These are phyloP conservation scores for Westerdykella ornata DNA, from an alignment of 2,329 filamentous ascomycete species.

Conservation along the genomic window DNA sequence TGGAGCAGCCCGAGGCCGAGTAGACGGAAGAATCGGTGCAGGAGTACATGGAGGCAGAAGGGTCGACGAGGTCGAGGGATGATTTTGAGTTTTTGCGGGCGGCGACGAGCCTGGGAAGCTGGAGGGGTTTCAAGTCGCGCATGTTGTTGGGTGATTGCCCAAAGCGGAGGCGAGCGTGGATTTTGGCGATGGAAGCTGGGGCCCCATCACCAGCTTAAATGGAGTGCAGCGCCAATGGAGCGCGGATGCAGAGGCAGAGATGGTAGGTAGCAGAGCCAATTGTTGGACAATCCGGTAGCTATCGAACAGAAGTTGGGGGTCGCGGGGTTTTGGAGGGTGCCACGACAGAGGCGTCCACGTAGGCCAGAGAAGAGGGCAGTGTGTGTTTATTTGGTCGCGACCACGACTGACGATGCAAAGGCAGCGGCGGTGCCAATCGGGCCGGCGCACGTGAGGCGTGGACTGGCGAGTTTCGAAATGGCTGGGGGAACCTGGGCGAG, in stretches of 20 bases:
- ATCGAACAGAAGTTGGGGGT: slow-evolving; percentile 24
- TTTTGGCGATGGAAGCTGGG: slow-evolving; percentile 25
- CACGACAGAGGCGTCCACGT: slow-evolving; percentile 37
- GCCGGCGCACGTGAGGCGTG: slow-evolving; percentile 26
- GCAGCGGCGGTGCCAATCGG: too few species aligned
- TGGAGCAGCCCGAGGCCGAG: slow-evolving; percentile 60
- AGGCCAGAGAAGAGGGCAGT: slow-evolving; percentile 24
- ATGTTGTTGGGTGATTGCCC: slow-evolving; percentile 18
- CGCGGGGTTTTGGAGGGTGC: slow-evolving; percentile 28
- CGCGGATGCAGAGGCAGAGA: neutral
- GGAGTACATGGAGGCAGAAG: slow-evolving; percentile 28
- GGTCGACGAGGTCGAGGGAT: slow-evolving; percentile 31
- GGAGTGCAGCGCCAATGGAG: slow-evolving; percentile 12
- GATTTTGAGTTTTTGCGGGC: slow-evolving; percentile 32
- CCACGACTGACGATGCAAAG: too few species aligned
- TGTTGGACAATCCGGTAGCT: slow-evolving; percentile 9
- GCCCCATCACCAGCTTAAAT: slow-evolving; percentile 36
- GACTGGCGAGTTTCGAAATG: neutral
- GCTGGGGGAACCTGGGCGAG: neutral
- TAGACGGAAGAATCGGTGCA: slow-evolving; percentile 35
- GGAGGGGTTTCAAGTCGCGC: slow-evolving; percentile 37
- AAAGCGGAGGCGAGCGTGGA: slow-evolving; percentile 22
- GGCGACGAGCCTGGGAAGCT: slow-evolving; percentile 36
- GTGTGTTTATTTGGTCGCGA: slow-evolving; percentile 27
- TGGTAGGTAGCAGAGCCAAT: too few species aligned